phyloP scores from a whole-genome alignment of 2,329 filamentous ascomycete genomes.

The Hysterium pulicare region DNA sequence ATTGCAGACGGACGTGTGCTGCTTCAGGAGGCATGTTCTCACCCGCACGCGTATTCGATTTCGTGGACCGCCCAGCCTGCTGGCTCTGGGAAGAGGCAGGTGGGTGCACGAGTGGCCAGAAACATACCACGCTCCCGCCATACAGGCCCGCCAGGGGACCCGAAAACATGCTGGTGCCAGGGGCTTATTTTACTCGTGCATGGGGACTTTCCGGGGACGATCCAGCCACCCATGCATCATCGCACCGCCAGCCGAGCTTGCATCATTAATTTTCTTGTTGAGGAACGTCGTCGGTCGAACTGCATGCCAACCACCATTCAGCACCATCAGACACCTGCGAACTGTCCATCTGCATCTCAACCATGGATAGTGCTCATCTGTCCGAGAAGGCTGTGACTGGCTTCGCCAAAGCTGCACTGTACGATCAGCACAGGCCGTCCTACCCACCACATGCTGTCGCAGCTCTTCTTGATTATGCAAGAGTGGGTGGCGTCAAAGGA shows the following conservation, averaged over 20 bases:
- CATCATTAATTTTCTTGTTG: no score
- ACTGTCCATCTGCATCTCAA: neutral
- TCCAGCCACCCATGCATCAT: neutral
- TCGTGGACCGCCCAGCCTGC: neutral
- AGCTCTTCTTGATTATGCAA: conserved; percentile 55
- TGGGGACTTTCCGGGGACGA: neutral
- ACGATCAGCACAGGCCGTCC: conserved; percentile 66
- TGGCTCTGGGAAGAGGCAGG: conserved; percentile 4
- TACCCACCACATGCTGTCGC: conserved; percentile 60
- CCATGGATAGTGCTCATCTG: neutral
- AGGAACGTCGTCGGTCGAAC: no score
- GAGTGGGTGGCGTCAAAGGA: conserved; percentile 45
- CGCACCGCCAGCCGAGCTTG: neutral
- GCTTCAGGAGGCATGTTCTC: neutral
- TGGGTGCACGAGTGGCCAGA: conserved; percentile 6
- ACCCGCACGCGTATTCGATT: neutral
- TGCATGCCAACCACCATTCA: no score
- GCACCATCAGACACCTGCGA: no score
- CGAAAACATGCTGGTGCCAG: neutral
- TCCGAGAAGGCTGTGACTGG: conserved; percentile 12
- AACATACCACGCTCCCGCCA: conserved; percentile 1
- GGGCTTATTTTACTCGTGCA: conserved; percentile 2
- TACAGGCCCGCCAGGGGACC: neutral
- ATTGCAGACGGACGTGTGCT: no score
- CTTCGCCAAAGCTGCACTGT: conserved; percentile 53